Base-by-base conservation (phyloP, 2,329 filamentous ascomycete genomes). In the Fusarium nygamai region DNA sequence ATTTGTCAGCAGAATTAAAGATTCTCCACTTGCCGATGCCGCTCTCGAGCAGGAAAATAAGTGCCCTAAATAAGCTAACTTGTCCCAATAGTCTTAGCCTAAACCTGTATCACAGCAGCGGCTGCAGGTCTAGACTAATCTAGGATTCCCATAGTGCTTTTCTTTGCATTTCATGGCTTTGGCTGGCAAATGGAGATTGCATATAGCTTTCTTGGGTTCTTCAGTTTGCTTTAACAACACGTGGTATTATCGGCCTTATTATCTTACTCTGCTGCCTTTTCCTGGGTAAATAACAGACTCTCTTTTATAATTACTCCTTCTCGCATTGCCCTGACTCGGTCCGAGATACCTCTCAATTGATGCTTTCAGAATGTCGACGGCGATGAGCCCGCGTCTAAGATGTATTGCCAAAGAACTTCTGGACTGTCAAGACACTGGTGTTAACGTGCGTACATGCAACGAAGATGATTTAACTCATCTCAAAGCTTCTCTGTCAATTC, bases 321-420 rank as follows among this genome's bases (percentile, higher is more conserved):
- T 31, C 2, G 3, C 6, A n/a, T 17, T n/a, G 10, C 10, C 6
- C 27, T 3, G 3, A 17, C 46, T 2, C 6, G 3, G 4, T 9
- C 12, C 16, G 6, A 20, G 20, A 13, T 1, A 31, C 19, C 20
- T 50, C 31, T 10, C 10, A 19, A 13, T 24, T 14, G 10, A 13
- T 13, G 3, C 6, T 14, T 20, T 24, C 3, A 33, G 24, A 51
- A 51, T 51, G 17, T 1, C 17, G 11, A 24, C n/a, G 17, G 11
- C 19, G 0, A 31, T 16, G 6, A 33, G 46, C 29, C 22, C 47
- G 11, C 3, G 31, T 8, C 2, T 8, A 8, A 53, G 17, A 12
- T 13, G 33, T 11, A 3, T 53, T 14, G 33, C 33, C 0, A 53
- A 36, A 36, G 50, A 53, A 20, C 0, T 27, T 3, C 8, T 8